Conservation (phyloP, 1,284 basidiomycete species). For the Boletus mariae region DNA sequence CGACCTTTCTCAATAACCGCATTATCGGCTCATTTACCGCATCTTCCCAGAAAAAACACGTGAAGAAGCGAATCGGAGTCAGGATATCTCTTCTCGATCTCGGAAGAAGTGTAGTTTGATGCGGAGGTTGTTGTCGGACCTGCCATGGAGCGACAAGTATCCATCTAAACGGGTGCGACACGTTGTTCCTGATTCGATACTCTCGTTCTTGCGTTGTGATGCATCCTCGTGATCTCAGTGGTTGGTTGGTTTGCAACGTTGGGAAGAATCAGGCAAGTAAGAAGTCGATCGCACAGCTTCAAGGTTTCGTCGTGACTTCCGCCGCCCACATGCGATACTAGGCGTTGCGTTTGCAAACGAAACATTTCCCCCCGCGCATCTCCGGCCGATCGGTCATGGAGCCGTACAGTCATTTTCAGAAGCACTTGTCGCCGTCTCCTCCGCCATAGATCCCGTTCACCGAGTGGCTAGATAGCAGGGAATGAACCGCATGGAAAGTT, state of each 20-base stretch:
- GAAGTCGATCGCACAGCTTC: too few relatives aligned
- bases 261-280: too few relatives aligned
- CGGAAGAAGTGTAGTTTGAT: background rate
- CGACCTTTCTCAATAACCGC: slow-evolving; percentile 24
- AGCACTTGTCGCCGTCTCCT: background rate
- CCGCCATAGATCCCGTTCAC: slow-evolving; percentile 18
- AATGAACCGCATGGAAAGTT: background rate
- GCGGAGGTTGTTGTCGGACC: too few relatives aligned
- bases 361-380: background rate
- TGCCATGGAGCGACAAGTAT: background rate
- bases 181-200: too few relatives aligned
- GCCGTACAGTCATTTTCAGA: slow-evolving; percentile 12
- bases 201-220: too few relatives aligned
- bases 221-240: too few relatives aligned
- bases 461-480: slow-evolving; percentile 22
- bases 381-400: slow-evolving; percentile 6
- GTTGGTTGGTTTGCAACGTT: too few relatives aligned
- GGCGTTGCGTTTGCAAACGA: too few relatives aligned
- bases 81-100: slow-evolving; percentile 24
- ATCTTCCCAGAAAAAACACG: slow-evolving; percentile 7
- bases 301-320: too few relatives aligned
- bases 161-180: too few relatives aligned
- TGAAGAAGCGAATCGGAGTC: slow-evolving; percentile 9
- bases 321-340: too few relatives aligned
- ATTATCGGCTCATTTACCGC: slow-evolving; percentile 18